Conservation (phyloP, 768 basidiomycete genomes). For the Rhodotorula graminis region DNA sequence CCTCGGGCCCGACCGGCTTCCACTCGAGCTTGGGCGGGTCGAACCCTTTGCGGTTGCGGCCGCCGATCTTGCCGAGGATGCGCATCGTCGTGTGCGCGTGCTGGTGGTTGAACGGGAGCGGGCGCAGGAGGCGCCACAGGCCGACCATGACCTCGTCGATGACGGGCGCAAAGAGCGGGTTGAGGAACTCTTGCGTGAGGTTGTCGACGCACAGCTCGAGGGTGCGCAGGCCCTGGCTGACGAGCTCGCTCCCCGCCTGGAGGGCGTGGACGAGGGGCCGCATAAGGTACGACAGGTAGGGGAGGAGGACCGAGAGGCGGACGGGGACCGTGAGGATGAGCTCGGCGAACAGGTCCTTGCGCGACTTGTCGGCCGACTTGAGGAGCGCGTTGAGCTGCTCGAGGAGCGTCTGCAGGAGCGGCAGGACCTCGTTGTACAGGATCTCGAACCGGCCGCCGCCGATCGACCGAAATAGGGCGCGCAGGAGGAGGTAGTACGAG, state of each 20-base stretch:
- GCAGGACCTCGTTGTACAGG: slow-evolving; percentile 91
- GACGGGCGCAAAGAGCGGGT: slow-evolving; percentile 88
- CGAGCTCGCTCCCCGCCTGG: slow-evolving; percentile 77
- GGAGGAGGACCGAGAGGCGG: slow-evolving; percentile 88
- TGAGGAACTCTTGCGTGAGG: slow-evolving; percentile 92
- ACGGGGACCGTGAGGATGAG: slow-evolving; percentile 94
- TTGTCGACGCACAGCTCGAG: slow-evolving; percentile 99
- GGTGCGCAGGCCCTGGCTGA: slow-evolving; percentile 90
- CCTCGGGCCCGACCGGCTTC: slow-evolving; percentile 63
- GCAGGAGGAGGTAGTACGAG: slow-evolving; percentile 85
- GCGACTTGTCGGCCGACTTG: slow-evolving; percentile 58
- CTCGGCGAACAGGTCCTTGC: slow-evolving; percentile 87
- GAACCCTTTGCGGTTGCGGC: slow-evolving; percentile 80
- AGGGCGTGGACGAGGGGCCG: slow-evolving; percentile 88
- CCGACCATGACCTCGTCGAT: slow-evolving; percentile 91
- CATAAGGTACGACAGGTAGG: slow-evolving; percentile 92
- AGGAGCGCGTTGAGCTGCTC: slow-evolving; percentile 89
- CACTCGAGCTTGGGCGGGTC: slow-evolving; percentile 71
- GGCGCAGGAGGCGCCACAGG: slow-evolving; percentile 82
- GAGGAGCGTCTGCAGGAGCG: slow-evolving; percentile 92
- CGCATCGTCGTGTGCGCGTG: slow-evolving; percentile 92
- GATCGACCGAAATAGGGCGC: slow-evolving; percentile 87
- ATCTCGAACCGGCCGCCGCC: slow-evolving; percentile 89
- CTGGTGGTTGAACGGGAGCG: slow-evolving; percentile 74
- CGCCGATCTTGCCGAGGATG: slow-evolving; percentile 92